Conservation (phyloP, 2,329 filamentous ascomycete species). For the Pseudogymnoascus sp. region DNA sequence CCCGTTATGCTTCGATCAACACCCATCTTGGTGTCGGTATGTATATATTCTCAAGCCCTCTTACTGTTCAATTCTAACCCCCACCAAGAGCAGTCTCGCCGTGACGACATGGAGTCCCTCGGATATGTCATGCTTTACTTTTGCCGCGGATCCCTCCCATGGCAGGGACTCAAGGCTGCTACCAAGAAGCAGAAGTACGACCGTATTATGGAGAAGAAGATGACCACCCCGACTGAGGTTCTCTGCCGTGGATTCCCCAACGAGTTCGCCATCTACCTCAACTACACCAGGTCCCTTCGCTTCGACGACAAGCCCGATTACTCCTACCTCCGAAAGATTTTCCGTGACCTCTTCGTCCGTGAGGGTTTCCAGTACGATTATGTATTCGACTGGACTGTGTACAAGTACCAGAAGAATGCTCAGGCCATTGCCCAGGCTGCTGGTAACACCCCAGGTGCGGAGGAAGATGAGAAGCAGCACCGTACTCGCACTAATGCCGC, state of each 20-base stretch:
- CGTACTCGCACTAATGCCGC: conserved; percentile 59
- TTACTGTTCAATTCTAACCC: conserved; percentile 22
- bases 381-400: conserved; percentile 99
- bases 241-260: conserved; percentile 98
- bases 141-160: conserved; percentile 95
- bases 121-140: conserved; percentile 99
- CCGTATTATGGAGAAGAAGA: conserved; percentile 99
- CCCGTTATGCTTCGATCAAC: conserved; percentile 98
- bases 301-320: conserved; percentile 99
- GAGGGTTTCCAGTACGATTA: conserved; percentile 99
- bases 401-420: conserved; percentile 99
- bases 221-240: conserved; percentile 97
- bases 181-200: conserved; percentile 99
- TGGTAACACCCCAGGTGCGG: conserved; percentile 55
- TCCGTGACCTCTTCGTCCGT: conserved; percentile 97
- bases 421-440: conserved; percentile 84
- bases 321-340: conserved; percentile 99
- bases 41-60: conserved; percentile 27
- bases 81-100: conserved; percentile 79
- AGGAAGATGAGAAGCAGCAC: conserved; percentile 69
- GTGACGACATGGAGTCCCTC: conserved; percentile 98
- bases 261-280: conserved; percentile 98
- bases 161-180: conserved; percentile 97
- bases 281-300: conserved; percentile 96
- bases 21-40: conserved; percentile 89